phyloP scores from a whole-genome alignment of 441 rosid genomes.

The Adansonia gregorii region DNA sequence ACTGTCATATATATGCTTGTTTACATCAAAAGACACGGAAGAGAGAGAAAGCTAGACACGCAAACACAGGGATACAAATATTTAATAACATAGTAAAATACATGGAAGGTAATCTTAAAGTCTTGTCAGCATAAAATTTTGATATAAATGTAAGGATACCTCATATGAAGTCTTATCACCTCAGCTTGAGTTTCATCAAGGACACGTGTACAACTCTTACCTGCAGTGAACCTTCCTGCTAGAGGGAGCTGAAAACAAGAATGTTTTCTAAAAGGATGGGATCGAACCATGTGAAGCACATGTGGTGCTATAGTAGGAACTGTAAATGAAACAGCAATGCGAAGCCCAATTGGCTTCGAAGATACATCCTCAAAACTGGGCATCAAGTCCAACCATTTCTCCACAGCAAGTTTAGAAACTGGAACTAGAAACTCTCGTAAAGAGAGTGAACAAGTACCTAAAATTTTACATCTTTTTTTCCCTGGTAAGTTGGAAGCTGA shows the following conservation, averaged over 20 bases:
- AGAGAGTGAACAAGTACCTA: conserved; percentile 68
- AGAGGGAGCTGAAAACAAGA: conserved; percentile 50
- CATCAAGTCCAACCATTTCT: conserved; percentile 75
- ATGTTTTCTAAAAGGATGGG: conserved; percentile 39
- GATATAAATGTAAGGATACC: conserved; percentile 49
- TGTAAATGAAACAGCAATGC: conserved; percentile 67
- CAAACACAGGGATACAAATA: background rate
- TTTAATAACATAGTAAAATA: conserved; percentile 10
- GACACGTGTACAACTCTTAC: conserved; percentile 48
- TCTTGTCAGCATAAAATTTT: conserved; percentile 21
- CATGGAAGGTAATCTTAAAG: conserved; percentile 5
- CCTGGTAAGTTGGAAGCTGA: conserved; percentile 52
- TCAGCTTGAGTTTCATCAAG: conserved; percentile 58
- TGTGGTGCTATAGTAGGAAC: conserved; percentile 56
- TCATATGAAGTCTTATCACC: conserved; percentile 69
- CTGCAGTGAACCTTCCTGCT: conserved; percentile 43
- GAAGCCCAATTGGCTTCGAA: conserved; percentile 59
- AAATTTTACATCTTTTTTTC: conserved; percentile 43
- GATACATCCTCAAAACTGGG: conserved; percentile 46
- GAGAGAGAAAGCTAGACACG: background rate
- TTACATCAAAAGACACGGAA: background rate
- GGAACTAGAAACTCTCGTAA: conserved; percentile 58
- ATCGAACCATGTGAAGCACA: conserved; percentile 54
- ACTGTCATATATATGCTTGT: background rate
- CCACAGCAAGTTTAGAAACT: conserved; percentile 57